Conservation (phyloP, 202 grass and related monocot genomes). For the Saccharum hybrid region DNA sequence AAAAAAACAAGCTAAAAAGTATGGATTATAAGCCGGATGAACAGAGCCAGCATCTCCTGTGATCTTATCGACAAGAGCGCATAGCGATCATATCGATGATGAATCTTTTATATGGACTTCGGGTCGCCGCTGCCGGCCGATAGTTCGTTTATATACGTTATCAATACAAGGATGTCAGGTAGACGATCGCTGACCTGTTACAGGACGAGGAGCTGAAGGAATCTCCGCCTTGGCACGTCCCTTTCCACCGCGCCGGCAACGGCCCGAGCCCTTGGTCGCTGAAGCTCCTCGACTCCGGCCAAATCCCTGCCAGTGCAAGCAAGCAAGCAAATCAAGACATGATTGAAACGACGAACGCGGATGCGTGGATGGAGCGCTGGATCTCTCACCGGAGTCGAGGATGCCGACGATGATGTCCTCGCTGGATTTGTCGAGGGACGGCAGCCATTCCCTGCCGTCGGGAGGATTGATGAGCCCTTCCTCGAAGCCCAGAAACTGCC, state of each 20-base stretch:
- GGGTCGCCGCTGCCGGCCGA: too few relatives aligned
- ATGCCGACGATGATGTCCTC: conserved; percentile 85
- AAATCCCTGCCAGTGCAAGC: conserved; percentile 58
- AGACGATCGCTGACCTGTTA: conserved; percentile 58
- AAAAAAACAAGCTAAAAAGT: too few relatives aligned
- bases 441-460: conserved; percentile 42
- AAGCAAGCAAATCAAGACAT: background rate
- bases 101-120: too few relatives aligned
- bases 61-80: too few relatives aligned
- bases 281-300: conserved; percentile 93
- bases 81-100: too few relatives aligned
- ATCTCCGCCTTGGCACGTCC: conserved; percentile 72
- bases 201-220: conserved; percentile 76
- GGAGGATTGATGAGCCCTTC: conserved; percentile 47
- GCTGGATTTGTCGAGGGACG: conserved; percentile 49
- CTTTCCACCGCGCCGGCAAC: conserved; percentile 77
- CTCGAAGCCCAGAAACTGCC: conserved; percentile 80
- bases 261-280: conserved; percentile 62
- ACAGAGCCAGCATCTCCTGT: too few relatives aligned
- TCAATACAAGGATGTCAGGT: background rate
- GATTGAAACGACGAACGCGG: conserved; percentile 11
- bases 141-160: background rate
- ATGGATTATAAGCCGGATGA: too few relatives aligned
- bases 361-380: background rate
- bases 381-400: conserved; percentile 77